Percentiles rank a stretch among this genome's conserved stretches.
Conservation (phyloP, 1,139 yeast genomes). For the Pneumocystis canis region DNA sequence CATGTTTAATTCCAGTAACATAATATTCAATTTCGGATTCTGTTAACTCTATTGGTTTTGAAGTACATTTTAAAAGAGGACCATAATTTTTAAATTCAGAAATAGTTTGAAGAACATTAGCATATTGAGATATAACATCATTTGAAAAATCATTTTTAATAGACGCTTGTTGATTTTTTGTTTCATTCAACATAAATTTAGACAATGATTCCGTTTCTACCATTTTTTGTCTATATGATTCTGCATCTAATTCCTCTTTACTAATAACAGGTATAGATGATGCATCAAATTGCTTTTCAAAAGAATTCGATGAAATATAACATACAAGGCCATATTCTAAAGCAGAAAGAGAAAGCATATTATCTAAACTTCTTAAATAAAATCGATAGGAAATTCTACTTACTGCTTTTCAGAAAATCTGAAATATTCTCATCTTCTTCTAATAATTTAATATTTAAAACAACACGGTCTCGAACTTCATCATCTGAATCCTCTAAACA, state of each 20-base stretch:
- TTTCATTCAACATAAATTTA: constrained; percentile 5
- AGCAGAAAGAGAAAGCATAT: constrained; percentile 56
- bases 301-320: constrained; percentile 48
- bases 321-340: constrained; percentile 64
- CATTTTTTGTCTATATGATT: constrained; percentile 44
- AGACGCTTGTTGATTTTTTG: not conserved
- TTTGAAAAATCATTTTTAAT: not conserved
- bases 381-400: constrained; percentile 29
- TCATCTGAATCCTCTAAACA: constrained; percentile 84
- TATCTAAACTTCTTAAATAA: constrained; percentile 35
- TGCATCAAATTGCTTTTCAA: constrained; percentile 61
- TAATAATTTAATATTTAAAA: constrained; percentile 61
- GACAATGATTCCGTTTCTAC: constrained; percentile 17
- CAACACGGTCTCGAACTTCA: constrained; percentile 97
- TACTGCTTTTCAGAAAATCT: constrained; percentile 14
- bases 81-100: constrained; percentile 66
- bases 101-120: constrained; percentile 48
- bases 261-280: constrained; percentile 46
- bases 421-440: constrained; percentile 36
- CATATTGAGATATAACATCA: constrained; percentile 37
- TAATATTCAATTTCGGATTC: constrained; percentile 91
- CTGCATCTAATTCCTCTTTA: constrained; percentile 49
- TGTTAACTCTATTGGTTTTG: constrained; percentile 50
- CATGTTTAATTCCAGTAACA: constrained; percentile 69
- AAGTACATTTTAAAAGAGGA: constrained; percentile 54